These are phyloP conservation scores for Kwoniella dendrophila DNA, from an alignment of 768 basidiomycete genomes.

Conservation along the genomic window DNA sequence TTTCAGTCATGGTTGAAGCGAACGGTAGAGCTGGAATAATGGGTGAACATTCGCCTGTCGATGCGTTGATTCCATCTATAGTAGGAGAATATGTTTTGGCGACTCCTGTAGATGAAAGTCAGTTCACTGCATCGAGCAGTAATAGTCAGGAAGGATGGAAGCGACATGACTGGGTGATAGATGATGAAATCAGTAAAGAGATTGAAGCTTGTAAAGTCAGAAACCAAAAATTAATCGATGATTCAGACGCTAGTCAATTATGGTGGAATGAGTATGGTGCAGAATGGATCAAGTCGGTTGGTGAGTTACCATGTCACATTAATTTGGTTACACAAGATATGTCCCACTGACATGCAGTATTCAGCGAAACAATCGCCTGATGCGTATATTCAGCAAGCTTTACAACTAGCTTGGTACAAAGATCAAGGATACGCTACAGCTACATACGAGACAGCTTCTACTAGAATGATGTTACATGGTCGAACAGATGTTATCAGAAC, in stretches of 20 bases:
- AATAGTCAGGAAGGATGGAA: constrained; percentile 60
- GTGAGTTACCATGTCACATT: constrained; percentile 58
- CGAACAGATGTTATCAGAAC: constrained; percentile 87
- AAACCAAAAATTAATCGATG: constrained; percentile 65
- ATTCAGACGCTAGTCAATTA: constrained; percentile 81
- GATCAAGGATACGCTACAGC: constrained; percentile 76
- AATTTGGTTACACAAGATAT: not conserved
- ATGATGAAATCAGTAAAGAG: constrained; percentile 64
- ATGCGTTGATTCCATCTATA: constrained; percentile 86
- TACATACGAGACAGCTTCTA: constrained; percentile 90
- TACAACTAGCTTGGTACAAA: constrained; percentile 88
- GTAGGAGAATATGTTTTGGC: constrained; percentile 79
- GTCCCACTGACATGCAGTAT: constrained; percentile 6
- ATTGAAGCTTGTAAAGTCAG: constrained; percentile 65
- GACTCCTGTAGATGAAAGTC: constrained; percentile 64
- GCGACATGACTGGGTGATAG: constrained; percentile 73
- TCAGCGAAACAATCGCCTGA: constrained; percentile 69
- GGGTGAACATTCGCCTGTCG: constrained; percentile 88
- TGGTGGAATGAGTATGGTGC: constrained; percentile 81
- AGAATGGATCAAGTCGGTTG: constrained; percentile 78
- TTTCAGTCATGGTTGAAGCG: constrained; percentile 79
- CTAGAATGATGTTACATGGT: constrained; percentile 80
- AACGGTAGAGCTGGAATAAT: constrained; percentile 80
- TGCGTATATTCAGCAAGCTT: constrained; percentile 84
- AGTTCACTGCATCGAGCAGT: constrained; percentile 13